Percentiles rank a stretch among this genome's conserved stretches.
phyloP scores from a whole-genome alignment of 2,329 filamentous ascomycete species.

The Fusarium annulatum region DNA sequence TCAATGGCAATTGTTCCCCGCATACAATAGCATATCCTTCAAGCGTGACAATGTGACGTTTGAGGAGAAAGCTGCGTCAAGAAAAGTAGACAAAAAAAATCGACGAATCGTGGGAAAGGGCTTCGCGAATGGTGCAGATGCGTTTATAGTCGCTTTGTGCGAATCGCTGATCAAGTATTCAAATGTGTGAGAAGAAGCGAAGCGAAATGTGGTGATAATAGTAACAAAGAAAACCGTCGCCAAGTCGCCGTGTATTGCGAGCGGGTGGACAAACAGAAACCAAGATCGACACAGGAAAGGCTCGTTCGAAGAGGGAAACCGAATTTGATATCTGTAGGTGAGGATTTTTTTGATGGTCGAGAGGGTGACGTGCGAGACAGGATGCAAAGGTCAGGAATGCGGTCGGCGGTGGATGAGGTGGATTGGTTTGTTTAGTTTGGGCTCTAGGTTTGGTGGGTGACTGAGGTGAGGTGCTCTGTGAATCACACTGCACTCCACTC shows the following conservation, averaged over 20 bases:
- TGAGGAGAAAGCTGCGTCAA: neutral
- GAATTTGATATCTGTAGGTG: constrained; percentile 29
- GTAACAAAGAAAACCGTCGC: constrained; percentile 25
- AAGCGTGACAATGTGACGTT: constrained; percentile 12
- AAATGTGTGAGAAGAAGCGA: constrained; percentile 32
- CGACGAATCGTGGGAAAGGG: constrained; percentile 8
- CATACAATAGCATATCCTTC: constrained; percentile 42
- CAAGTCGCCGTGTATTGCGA: constrained; percentile 20
- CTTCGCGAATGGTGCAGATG: constrained; percentile 16
- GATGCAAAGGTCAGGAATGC: constrained; percentile 45
- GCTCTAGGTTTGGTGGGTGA: constrained; percentile 18
- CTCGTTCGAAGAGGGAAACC: constrained; percentile 9
- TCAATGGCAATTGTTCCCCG: constrained; percentile 41
- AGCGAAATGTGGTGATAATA: constrained; percentile 24
- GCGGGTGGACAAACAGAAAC: constrained; percentile 11
- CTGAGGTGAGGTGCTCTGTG: neutral
- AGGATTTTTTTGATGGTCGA: constrained; percentile 29
- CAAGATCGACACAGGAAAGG: constrained; percentile 16
- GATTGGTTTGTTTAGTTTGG: constrained; percentile 36
- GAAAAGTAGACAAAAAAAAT: constrained; percentile 21
- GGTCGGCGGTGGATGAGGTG: constrained; percentile 39
- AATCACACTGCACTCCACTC: constrained; percentile 27
- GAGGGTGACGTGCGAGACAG: constrained; percentile 45
- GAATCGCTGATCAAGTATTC: constrained; percentile 21
- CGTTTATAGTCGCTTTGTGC: constrained; percentile 16